Percentiles rank a stretch among this genome's conserved stretches.
phyloP scores from a whole-genome alignment of 2,329 filamentous ascomycete genomes.

The Fusarium agapanthi region DNA sequence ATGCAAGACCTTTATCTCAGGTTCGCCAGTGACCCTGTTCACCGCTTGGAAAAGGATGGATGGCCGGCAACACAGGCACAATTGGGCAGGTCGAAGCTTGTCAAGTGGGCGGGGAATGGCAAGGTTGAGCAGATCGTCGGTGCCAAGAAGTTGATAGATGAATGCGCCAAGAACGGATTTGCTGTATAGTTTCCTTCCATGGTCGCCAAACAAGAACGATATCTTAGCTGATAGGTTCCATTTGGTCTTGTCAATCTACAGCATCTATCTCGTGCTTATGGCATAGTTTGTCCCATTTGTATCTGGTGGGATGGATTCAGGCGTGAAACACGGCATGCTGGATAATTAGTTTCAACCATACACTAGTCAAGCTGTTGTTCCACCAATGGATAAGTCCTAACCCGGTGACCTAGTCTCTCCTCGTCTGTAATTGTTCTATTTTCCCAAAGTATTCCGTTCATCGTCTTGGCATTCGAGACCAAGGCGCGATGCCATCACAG shows the following conservation, averaged over 20 bases:
- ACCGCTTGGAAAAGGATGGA: not conserved
- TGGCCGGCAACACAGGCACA: not conserved
- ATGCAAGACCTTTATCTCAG: constrained; percentile 30
- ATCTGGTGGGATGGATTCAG: rapidly evolving
- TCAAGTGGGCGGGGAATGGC: constrained; percentile 12
- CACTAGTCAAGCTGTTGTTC: not conserved
- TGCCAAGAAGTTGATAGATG: not conserved
- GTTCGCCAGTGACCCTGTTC: constrained; percentile 17
- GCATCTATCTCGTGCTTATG: not conserved
- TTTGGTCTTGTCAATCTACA: not conserved
- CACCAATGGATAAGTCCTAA: not conserved
- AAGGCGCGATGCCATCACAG: not conserved
- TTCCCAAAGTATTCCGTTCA: too few species aligned
- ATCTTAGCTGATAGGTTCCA: not conserved
- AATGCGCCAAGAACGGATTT: constrained; percentile 13
- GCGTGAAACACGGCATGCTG: not conserved
- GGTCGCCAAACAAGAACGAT: rapidly evolving
- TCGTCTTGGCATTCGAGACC: not conserved
- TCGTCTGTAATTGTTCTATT: not conserved
- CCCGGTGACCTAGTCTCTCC: too few species aligned
- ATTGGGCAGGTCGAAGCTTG: not conserved
- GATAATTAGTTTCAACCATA: not conserved
- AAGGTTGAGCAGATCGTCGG: constrained; percentile 1
- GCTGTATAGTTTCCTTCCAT: not conserved
- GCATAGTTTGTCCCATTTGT: not conserved